Conservation (phyloP, 306 rosid species). For the Pterocarpus santalinus region DNA sequence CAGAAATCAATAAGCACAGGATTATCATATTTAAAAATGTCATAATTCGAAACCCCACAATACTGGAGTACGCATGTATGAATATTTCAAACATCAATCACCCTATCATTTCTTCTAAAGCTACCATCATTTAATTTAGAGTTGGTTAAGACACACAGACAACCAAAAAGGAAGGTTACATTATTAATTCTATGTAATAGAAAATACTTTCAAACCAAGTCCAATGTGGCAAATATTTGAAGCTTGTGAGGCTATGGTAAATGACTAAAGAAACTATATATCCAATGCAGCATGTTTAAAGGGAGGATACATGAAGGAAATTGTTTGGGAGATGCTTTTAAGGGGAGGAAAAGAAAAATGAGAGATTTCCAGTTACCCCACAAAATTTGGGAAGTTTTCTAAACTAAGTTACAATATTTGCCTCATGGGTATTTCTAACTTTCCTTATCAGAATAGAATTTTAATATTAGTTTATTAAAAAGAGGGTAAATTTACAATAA, state of each 20-base stretch:
- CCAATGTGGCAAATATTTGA: neutral
- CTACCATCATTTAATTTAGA: neutral
- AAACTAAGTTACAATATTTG: slow-evolving; percentile 7
- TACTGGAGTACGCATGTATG: neutral
- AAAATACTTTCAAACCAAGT: slow-evolving; percentile 7
- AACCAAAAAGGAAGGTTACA: neutral
- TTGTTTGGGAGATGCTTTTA: neutral
- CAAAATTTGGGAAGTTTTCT: neutral
- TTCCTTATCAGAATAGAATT: slow-evolving; percentile 2
- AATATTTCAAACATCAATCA: slow-evolving; percentile 18
- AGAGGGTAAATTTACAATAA: neutral
- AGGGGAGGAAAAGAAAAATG: neutral
- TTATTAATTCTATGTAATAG: neutral
- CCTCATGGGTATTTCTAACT: neutral
- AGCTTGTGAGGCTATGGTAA: slow-evolving; percentile 17
- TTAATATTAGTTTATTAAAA: neutral
- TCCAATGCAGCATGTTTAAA: neutral
- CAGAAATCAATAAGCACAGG: slow-evolving; percentile 10
- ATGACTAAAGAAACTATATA: neutral
- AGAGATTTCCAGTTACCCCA: neutral
- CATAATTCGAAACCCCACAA: neutral
- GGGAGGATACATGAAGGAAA: neutral
- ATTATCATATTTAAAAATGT: neutral
- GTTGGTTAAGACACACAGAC: neutral
- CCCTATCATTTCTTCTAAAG: neutral